phyloP scores from a whole-genome alignment of 768 basidiomycete genomes.

The Lentinula guzmanii region DNA sequence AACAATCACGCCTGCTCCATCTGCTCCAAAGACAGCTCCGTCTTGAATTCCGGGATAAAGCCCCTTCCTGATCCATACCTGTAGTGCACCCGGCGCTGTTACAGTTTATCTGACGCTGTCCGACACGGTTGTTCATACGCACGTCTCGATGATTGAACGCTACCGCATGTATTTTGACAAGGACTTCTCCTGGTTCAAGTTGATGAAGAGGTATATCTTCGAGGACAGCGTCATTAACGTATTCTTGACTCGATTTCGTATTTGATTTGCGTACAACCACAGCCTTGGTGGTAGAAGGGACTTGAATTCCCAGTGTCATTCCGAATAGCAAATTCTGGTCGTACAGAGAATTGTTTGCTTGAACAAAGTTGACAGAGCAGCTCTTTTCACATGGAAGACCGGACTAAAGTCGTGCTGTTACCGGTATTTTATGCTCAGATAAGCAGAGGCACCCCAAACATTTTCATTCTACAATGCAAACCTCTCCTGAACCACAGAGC shows the following conservation, averaged over 20 bases:
- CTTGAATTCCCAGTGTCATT: neutral
- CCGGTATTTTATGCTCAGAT: too few species aligned
- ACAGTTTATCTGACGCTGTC: neutral
- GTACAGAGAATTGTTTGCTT: too few species aligned
- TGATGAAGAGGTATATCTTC: slow-evolving; percentile 42
- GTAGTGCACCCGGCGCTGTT: neutral
- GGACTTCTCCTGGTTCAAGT: slow-evolving; percentile 50
- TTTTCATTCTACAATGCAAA: too few species aligned
- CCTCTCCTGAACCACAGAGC: too few species aligned
- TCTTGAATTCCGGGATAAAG: slow-evolving; percentile 57
- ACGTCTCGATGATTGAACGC: slow-evolving; percentile 80
- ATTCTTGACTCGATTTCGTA: neutral
- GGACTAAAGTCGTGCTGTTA: too few species aligned
- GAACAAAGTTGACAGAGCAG: too few species aligned
- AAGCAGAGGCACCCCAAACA: too few species aligned
- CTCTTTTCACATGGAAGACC: too few species aligned
- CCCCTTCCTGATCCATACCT: slow-evolving; percentile 75
- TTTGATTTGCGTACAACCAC: neutral
- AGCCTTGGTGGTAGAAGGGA: neutral
- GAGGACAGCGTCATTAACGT: slow-evolving; percentile 44
- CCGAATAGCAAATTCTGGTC: too few species aligned
- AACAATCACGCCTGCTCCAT: slow-evolving; percentile 69
- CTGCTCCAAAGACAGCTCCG: slow-evolving; percentile 61
- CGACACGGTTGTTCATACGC: slow-evolving; percentile 5
- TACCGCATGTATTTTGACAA: slow-evolving; percentile 63